phyloP scores from a whole-genome alignment of 371 early-diverging fungal species.

The Apophysomyces elegans region DNA sequence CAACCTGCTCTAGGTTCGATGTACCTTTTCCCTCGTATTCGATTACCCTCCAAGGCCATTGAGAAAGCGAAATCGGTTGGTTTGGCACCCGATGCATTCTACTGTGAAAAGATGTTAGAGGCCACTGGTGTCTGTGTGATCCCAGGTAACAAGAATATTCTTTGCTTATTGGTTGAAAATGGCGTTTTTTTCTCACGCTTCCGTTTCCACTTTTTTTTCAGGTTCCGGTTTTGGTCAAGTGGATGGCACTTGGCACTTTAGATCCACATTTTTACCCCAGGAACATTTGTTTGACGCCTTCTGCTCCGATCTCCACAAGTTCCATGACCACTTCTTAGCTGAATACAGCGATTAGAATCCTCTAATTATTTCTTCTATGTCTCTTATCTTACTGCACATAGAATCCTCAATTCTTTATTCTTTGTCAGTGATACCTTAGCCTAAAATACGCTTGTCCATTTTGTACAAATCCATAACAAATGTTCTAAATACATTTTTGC shows the following conservation, averaged over 20 bases:
- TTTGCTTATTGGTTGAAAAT: conserved; percentile 5
- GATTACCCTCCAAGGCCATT: conserved; percentile 74
- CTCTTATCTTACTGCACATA: neutral
- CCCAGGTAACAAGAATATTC: conserved; percentile 36
- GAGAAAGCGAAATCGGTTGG: conserved; percentile 68
- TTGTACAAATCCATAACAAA: too few relatives aligned
- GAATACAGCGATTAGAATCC: conserved; percentile 57
- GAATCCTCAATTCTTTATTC: too few relatives aligned
- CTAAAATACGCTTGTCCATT: too few relatives aligned
- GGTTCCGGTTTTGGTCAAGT: conserved; percentile 91
- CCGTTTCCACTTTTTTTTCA: conserved; percentile 17
- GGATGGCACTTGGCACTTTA: conserved; percentile 92
- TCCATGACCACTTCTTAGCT: conserved; percentile 82
- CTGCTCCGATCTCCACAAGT: conserved; percentile 69
- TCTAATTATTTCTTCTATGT: neutral
- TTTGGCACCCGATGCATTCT: conserved; percentile 82
- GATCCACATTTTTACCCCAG: conserved; percentile 94
- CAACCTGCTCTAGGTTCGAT: conserved; percentile 91
- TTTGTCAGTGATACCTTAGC: too few relatives aligned
- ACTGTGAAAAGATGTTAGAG: conserved; percentile 89
- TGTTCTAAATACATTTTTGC: too few relatives aligned
- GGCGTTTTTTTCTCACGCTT: conserved; percentile 15
- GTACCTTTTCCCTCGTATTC: conserved; percentile 93
- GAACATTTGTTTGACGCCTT: conserved; percentile 92
- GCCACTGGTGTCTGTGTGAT: conserved; percentile 88